Evolutionary conservation across 805 yeast genomes (phyloP).

Genomic region (Ogataea parapolymorpha): DNA sequence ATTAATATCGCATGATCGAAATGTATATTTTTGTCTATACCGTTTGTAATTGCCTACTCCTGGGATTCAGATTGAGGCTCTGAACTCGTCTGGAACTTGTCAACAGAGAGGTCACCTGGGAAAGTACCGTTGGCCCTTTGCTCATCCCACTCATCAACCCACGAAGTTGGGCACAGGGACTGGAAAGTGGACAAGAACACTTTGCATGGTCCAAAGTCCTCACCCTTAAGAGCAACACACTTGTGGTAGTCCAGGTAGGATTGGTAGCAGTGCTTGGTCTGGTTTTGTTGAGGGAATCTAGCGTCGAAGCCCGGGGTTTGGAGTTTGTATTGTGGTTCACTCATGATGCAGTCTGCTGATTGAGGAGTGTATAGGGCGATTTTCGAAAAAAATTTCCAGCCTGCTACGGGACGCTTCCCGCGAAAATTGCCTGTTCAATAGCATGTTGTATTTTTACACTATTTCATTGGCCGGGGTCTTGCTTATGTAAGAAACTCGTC

Average conservation of each 20-base stretch:
- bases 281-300: slow-evolving; percentile 96
- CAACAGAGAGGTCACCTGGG: slow-evolving; percentile 39
- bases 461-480: slow-evolving; percentile 3
- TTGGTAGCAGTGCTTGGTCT: slow-evolving; percentile 98
- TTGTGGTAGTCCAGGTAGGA: slow-evolving; percentile 97
- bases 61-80: background rate
- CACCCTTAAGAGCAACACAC: slow-evolving; percentile 95
- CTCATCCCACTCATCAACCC: slow-evolving; percentile 87
- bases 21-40: slow-evolving; percentile 11
- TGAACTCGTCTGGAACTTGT: slow-evolving; percentile 21
- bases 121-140: slow-evolving; percentile 56
- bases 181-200: slow-evolving; percentile 89
- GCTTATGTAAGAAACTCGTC: slow-evolving; percentile 1
- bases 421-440: background rate
- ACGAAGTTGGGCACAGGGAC: slow-evolving; percentile 78
- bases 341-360: slow-evolving; percentile 24
- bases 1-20: slow-evolving; percentile 10
- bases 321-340: slow-evolving; percentile 40
- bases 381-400: slow-evolving; percentile 10
- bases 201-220: slow-evolving; percentile 96
- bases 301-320: slow-evolving; percentile 79
- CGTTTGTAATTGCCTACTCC: slow-evolving; percentile 4
- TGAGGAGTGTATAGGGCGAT: slow-evolving; percentile 6
- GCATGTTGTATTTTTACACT: slow-evolving; percentile 6
- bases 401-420: slow-evolving; percentile 1